Percentiles rank a stretch among this genome's conserved stretches.
Evolutionary conservation across 139 green algal species (phyloP).

Genomic region (Tetraselmis chui): DNA sequence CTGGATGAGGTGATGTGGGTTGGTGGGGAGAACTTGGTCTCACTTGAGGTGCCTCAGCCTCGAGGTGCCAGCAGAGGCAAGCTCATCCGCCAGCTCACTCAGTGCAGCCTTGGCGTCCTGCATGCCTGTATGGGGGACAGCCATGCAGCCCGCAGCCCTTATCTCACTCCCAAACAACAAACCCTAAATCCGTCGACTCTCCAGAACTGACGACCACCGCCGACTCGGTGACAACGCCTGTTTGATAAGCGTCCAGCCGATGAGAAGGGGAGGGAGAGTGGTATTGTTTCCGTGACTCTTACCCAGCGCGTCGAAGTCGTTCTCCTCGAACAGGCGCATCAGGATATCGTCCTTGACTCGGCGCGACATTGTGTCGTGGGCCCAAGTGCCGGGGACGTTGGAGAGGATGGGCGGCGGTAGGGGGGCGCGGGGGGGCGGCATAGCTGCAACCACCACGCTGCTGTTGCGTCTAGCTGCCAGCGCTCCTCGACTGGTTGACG

Average conservation of each 20-base stretch:
- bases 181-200: too few relatives aligned
- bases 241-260: too few relatives aligned
- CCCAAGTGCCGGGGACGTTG: conserved; percentile 25
- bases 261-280: too few relatives aligned
- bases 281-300: too few relatives aligned
- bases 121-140: conserved; percentile 1
- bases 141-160: too few relatives aligned
- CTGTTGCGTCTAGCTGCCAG: too few relatives aligned
- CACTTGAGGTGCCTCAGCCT: conserved; percentile 7
- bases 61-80: not conserved
- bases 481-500: too few relatives aligned
- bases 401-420: conserved; percentile 8
- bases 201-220: too few relatives aligned
- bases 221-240: too few relatives aligned
- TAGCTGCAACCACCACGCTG: too few relatives aligned
- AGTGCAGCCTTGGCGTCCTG: conserved; percentile 6
- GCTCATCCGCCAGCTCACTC: conserved; percentile 12
- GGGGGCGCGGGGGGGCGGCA: not conserved
- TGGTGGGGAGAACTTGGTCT: not conserved
- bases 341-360: conserved; percentile 13
- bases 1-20: too few relatives aligned
- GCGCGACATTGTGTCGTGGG: conserved; percentile 30
- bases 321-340: not conserved
- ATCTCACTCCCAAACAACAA: too few relatives aligned
- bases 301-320: not conserved